phyloP scores from a whole-genome alignment of 495 filamentous ascomycete genomes.

The Trypethelium eluteriae region DNA sequence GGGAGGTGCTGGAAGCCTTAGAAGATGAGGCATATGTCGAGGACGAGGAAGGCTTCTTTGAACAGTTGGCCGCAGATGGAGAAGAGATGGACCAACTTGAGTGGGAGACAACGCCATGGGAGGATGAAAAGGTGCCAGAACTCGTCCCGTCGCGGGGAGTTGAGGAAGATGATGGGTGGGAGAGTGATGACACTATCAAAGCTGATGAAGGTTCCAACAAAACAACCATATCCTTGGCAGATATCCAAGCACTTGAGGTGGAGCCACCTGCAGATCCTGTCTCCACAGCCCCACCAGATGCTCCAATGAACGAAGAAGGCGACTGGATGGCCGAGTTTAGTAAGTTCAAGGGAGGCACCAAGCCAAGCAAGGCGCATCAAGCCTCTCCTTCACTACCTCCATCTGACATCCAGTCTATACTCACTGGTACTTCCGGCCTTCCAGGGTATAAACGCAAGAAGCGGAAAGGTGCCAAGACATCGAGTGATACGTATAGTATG shows the following conservation, averaged over 20 bases:
- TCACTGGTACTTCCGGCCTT: conserved; percentile 62
- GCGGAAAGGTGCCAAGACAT: conserved; percentile 82
- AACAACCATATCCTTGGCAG: neutral
- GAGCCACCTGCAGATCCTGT: conserved; percentile 30
- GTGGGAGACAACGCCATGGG: conserved; percentile 39
- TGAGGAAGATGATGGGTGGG: conserved; percentile 75
- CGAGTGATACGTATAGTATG: conserved; percentile 92
- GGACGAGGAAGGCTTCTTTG: conserved; percentile 67
- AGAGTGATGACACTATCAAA: conserved; percentile 88
- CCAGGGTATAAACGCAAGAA: conserved; percentile 68
- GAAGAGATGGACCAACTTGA: conserved; percentile 64
- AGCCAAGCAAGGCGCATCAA: conserved; percentile 39
- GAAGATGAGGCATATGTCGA: conserved; percentile 97
- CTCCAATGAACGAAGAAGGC: conserved; percentile 33
- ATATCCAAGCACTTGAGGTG: neutral
- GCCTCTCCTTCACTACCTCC: conserved; percentile 38
- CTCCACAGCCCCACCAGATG: conserved; percentile 2
- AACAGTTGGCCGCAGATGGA: conserved; percentile 63
- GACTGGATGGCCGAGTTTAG: conserved; percentile 85
- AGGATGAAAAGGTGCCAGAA: conserved; percentile 42
- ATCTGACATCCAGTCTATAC: conserved; percentile 61
- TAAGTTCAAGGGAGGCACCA: conserved; percentile 76
- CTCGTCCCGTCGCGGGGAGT: conserved; percentile 49
- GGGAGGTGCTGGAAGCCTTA: conserved; percentile 87
- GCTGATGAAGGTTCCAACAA: conserved; percentile 24